Conservation (phyloP, 1,139 yeast species). For the Candida tropicalis region DNA sequence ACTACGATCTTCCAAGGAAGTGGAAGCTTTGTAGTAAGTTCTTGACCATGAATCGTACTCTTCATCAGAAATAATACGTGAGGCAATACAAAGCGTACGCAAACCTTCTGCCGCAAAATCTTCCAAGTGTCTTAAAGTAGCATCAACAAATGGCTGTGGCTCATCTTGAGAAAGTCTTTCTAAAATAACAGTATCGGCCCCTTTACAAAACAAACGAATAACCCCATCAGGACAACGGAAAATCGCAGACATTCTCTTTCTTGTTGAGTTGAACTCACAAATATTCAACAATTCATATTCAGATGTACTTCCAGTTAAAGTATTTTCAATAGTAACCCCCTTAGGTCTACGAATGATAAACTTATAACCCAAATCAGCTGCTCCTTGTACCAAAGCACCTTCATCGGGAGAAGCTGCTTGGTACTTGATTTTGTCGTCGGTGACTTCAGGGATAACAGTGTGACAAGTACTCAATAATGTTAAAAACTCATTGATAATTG, state of each 20-base stretch:
- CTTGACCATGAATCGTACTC: conserved; percentile 74
- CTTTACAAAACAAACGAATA: conserved; percentile 88
- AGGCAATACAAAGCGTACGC: conserved; percentile 91
- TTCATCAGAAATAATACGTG: conserved; percentile 74
- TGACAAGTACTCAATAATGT: conserved; percentile 91
- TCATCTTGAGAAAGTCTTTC: conserved; percentile 73
- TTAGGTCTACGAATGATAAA: conserved; percentile 87
- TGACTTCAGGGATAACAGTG: conserved; percentile 92
- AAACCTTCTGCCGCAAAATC: conserved; percentile 97
- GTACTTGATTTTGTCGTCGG: conserved; percentile 73
- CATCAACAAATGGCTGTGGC: conserved; percentile 74
- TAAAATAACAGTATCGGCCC: conserved; percentile 95
- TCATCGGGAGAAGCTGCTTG: conserved; percentile 99
- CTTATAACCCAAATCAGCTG: conserved; percentile 78
- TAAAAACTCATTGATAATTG: conserved; percentile 78
- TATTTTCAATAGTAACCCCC: conserved; percentile 68
- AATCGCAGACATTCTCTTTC: conserved; percentile 97
- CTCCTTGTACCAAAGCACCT: conserved; percentile 98
- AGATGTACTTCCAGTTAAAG: conserved; percentile 33
- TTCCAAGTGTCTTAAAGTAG: conserved; percentile 86
- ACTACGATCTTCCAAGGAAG: conserved; percentile 74
- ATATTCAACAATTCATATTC: conserved; percentile 80
- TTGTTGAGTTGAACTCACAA: conserved; percentile 95
- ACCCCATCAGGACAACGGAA: conserved; percentile 94
- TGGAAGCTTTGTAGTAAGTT: conserved; percentile 75